phyloP scores from a whole-genome alignment of 257 asterid genomes.

The Thymus quinquecostatus region DNA sequence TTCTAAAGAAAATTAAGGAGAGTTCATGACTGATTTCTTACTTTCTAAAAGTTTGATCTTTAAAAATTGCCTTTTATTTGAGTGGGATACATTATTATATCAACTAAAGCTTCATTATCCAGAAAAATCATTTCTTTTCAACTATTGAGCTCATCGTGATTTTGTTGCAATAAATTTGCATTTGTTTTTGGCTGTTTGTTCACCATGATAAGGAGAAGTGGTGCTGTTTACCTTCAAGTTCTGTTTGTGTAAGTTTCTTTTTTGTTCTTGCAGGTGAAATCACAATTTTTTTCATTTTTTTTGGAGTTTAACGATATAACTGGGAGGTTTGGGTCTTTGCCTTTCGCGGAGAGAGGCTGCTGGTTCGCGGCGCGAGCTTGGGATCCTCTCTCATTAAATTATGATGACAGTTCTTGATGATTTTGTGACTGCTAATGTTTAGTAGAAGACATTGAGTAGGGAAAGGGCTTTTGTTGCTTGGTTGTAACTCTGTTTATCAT shows the following conservation, averaged over 20 bases:
- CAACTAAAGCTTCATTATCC: constrained; percentile 16
- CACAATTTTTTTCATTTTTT: not conserved
- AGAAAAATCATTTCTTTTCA: not conserved
- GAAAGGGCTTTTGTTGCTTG: constrained; percentile 22
- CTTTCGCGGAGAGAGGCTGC: constrained; percentile 50
- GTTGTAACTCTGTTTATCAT: constrained; percentile 39
- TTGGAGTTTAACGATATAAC: not conserved
- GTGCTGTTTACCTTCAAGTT: not conserved
- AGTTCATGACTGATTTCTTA: constrained; percentile 32
- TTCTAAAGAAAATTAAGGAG: constrained; percentile 30
- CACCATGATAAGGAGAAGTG: not conserved
- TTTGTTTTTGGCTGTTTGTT: not conserved
- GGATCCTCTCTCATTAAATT: constrained; percentile 48
- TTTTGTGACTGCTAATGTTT: constrained; percentile 19
- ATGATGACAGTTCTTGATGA: constrained; percentile 15
- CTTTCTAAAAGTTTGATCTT: constrained; percentile 26
- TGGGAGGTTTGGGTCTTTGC: constrained; percentile 29
- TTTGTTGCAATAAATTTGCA: constrained; percentile 10
- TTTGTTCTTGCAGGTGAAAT: constrained; percentile 38
- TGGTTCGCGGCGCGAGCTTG: constrained; percentile 56
- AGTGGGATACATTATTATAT: constrained; percentile 17
- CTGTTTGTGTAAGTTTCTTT: constrained; percentile 16
- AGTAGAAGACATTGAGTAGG: constrained; percentile 30
- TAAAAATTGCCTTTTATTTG: constrained; percentile 7
- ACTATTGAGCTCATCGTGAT: not conserved